These are phyloP conservation scores for Penicillium capsulatum DNA, from an alignment of 2,329 filamentous ascomycete species.

Conservation along the genomic window DNA sequence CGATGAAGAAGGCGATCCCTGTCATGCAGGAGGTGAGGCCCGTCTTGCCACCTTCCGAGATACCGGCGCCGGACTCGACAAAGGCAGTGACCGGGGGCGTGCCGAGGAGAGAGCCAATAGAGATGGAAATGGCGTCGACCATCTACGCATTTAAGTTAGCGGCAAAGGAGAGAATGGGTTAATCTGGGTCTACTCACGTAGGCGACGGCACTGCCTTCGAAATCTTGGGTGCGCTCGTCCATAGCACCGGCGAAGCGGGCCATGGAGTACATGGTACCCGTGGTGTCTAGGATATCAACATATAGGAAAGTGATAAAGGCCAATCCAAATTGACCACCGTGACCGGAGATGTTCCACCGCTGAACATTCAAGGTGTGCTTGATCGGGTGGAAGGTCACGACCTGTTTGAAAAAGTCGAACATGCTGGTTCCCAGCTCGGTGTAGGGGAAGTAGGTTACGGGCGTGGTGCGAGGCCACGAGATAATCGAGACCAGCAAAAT, in stretches of 20 bases:
- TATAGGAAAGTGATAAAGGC: constrained; percentile 87
- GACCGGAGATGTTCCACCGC: constrained; percentile 65
- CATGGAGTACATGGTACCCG: constrained; percentile 85
- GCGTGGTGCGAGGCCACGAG: constrained; percentile 75
- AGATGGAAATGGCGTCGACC: constrained; percentile 75
- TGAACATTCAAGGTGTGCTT: constrained; percentile 64
- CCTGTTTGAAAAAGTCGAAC: constrained; percentile 85
- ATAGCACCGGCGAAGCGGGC: constrained; percentile 76
- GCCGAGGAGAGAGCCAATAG: constrained; percentile 73
- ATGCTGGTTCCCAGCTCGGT: constrained; percentile 62
- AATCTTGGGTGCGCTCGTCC: constrained; percentile 78
- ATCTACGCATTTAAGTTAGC: constrained; percentile 38
- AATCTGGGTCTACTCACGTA: constrained; percentile 52
- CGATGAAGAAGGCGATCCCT: constrained; percentile 79
- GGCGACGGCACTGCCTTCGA: constrained; percentile 77
- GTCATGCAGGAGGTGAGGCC: constrained; percentile 77
- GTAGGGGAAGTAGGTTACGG: constrained; percentile 77
- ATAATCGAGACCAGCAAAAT: constrained; percentile 82
- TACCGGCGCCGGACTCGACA: constrained; percentile 84
- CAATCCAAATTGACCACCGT: constrained; percentile 72
- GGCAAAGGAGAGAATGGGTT: constrained; percentile 28
- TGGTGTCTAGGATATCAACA: constrained; percentile 83
- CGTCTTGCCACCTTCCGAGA: constrained; percentile 80
- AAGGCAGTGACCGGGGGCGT: constrained; percentile 79
- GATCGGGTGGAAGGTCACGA: constrained; percentile 80